Conservation (phyloP, 1,139 yeast genomes). For the Saccharomyces hybrid region DNA sequence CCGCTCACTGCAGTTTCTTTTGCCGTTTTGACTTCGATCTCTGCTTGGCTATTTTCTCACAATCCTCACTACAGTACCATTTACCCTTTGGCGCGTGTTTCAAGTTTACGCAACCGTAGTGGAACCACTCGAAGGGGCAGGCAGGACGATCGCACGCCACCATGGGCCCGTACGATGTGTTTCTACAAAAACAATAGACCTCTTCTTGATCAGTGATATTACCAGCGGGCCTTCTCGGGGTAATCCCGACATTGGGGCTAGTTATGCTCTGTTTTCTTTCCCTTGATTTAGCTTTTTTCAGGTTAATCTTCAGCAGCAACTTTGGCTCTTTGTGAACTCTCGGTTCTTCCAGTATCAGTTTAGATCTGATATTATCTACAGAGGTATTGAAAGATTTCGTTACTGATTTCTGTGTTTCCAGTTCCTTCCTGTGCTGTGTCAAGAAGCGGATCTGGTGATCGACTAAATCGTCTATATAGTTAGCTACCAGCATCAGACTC, state of each 20-base stretch:
- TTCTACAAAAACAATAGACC: constrained; percentile 72
- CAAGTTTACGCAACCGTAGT: constrained; percentile 71
- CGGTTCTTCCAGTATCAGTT: not conserved
- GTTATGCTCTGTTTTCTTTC: not conserved
- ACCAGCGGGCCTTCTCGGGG: not conserved
- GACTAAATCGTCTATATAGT: constrained; percentile 2
- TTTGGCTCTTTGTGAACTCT: constrained; percentile 1
- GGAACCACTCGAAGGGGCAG: constrained; percentile 84
- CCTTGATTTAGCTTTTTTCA: constrained; percentile 6
- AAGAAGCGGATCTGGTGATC: not conserved
- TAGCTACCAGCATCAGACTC: not conserved
- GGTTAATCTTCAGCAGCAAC: constrained; percentile 11
- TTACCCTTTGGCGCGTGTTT: constrained; percentile 72
- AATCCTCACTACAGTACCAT: constrained; percentile 86
- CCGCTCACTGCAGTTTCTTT: not conserved
- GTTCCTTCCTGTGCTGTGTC: constrained; percentile 5
- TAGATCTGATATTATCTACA: not conserved
- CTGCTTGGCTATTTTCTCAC: constrained; percentile 12
- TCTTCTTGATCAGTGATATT: constrained; percentile 15
- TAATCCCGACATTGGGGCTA: not conserved
- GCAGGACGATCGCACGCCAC: constrained; percentile 82
- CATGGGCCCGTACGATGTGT: constrained; percentile 85
- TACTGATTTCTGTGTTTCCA: not conserved
- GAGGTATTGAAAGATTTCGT: constrained; percentile 1
- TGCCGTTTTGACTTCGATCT: constrained; percentile 2